Percentiles rank a stretch among this genome's conserved stretches.
Conservation (phyloP, 805 yeast species). For the Vanderwaltozyma verrucispora region DNA sequence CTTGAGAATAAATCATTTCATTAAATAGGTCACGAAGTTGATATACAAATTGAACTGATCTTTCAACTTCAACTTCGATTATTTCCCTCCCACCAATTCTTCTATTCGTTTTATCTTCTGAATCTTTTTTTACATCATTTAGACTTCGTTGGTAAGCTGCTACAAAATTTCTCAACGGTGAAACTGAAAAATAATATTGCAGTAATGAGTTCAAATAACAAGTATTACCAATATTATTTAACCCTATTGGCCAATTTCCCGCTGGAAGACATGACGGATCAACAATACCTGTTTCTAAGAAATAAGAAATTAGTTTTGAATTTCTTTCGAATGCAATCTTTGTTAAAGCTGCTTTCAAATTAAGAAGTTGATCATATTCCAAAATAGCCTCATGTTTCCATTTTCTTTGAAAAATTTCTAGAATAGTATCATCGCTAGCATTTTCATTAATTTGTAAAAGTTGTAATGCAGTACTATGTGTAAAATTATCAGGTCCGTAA, state of each 20-base stretch:
- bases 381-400: conserved; percentile 19
- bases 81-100: conserved; percentile 84
- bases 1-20: conserved; percentile 53
- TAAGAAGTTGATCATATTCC: conserved; percentile 39
- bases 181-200: conserved; percentile 81
- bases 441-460: conserved; percentile 39
- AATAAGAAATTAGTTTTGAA: conserved; percentile 47
- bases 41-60: conserved; percentile 74
- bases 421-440: conserved; percentile 43
- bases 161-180: conserved; percentile 64
- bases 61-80: conserved; percentile 62
- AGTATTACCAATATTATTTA: conserved; percentile 91
- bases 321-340: conserved; percentile 44
- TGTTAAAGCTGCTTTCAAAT: conserved; percentile 47
- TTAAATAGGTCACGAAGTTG: conserved; percentile 60
- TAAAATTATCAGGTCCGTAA: conserved; percentile 19
- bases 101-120: conserved; percentile 25
- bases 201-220: conserved; percentile 86
- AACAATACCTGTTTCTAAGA: conserved; percentile 49
- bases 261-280: conserved; percentile 51
- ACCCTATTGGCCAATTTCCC: conserved; percentile 78
- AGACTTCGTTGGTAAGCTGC: conserved; percentile 40
- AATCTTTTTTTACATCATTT: conserved; percentile 10
- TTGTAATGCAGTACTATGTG: conserved; percentile 35
- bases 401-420: conserved; percentile 24